A percentile compares a stretch with the other conserved stretches of the same genome.
Evolutionary conservation across 352 stramenopile genomes (phyloP).

Genomic region (Blastocystis sp.): DNA sequence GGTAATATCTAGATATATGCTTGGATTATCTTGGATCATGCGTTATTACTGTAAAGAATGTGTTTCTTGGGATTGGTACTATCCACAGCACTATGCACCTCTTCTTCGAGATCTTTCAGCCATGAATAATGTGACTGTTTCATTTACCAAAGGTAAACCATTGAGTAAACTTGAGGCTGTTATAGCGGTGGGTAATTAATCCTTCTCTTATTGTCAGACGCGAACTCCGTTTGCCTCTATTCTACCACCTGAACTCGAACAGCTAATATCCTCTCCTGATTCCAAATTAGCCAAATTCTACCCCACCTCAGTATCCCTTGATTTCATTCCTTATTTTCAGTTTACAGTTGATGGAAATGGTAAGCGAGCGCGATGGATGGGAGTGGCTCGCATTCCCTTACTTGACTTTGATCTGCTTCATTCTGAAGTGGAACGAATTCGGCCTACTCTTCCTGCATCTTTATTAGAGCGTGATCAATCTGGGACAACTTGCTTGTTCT

Average conservation of each 20-base stretch:
- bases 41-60: slow-evolving; percentile 97
- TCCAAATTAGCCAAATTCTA: slow-evolving; percentile 24
- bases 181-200: background rate
- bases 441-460: background rate
- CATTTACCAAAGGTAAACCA: background rate
- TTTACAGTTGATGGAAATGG: slow-evolving; percentile 50
- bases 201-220: background rate
- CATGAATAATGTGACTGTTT: slow-evolving; percentile 60
- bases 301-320: background rate
- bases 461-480: background rate
- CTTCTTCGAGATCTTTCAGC: slow-evolving; percentile 82
- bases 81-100: slow-evolving; percentile 96
- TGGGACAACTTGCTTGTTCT: background rate
- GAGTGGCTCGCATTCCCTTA: slow-evolving; percentile 28
- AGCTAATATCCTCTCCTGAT: slow-evolving; percentile 15
- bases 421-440: slow-evolving; percentile 20
- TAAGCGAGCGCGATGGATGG: slow-evolving; percentile 57
- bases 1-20: slow-evolving; percentile 88
- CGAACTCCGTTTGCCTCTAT: slow-evolving; percentile 40
- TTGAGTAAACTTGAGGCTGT: slow-evolving; percentile 39
- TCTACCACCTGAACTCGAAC: slow-evolving; percentile 22
- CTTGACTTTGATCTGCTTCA: slow-evolving; percentile 52
- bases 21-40: slow-evolving; percentile 98
- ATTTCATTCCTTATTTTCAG: background rate
- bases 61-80: slow-evolving; percentile 96